Conservation (phyloP, 106 monocot species). For the Agapanthus africanus region DNA sequence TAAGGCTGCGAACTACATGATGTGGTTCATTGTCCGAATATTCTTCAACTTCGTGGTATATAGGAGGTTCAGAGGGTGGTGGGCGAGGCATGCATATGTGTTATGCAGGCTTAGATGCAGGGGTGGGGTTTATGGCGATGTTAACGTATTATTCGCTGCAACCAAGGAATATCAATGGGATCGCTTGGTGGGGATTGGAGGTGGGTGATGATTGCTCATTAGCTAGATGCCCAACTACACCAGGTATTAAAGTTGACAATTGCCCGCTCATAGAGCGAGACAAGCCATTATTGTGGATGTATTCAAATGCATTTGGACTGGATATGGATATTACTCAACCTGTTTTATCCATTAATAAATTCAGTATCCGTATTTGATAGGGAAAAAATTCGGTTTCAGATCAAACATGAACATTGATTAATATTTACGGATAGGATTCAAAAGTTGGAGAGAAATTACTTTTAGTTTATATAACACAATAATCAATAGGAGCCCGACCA, state of each 20-base stretch:
- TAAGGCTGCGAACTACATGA: too few species aligned
- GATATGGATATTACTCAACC: too few species aligned
- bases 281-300: too few species aligned
- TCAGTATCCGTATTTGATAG: too few species aligned
- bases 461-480: too few species aligned
- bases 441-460: too few species aligned
- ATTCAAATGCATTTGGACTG: too few species aligned
- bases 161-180: conserved; percentile 20
- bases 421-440: too few species aligned
- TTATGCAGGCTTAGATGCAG: conserved; percentile 42
- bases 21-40: conserved; percentile 25
- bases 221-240: conserved; percentile 37
- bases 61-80: conserved; percentile 24
- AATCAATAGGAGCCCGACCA: too few species aligned
- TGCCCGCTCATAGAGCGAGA: conserved; percentile 3
- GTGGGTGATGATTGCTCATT: conserved; percentile 28
- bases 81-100: conserved; percentile 38
- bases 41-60: conserved; percentile 29
- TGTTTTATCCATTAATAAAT: too few species aligned
- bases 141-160: conserved; percentile 20
- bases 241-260: conserved; percentile 13
- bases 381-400: too few species aligned
- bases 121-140: conserved; percentile 40
- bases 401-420: too few species aligned
- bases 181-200: conserved; percentile 39